Percentiles rank a stretch among this genome's conserved stretches.
Conservation (phyloP, 805 yeast species). For the Myxozyma kluyveri region DNA sequence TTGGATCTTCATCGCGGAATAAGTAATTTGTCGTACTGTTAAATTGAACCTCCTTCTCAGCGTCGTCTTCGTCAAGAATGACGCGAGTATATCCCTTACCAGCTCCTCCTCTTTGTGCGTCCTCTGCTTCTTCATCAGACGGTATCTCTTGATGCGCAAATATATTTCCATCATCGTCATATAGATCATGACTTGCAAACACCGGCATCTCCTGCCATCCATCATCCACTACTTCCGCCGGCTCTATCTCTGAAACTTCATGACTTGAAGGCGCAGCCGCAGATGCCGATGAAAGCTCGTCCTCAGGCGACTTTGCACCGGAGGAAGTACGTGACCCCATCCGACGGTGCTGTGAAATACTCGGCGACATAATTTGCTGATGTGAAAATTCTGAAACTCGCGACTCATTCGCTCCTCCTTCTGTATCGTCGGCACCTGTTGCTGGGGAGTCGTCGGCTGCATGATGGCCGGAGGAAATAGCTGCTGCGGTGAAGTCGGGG, state of each 20-base stretch:
- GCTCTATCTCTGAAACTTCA: background rate
- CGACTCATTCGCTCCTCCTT: background rate
- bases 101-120: conserved; percentile 43
- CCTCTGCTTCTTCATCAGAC: conserved; percentile 31
- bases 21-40: conserved; percentile 58
- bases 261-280: conserved; percentile 1
- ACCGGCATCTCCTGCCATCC: conserved; percentile 89
- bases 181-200: conserved; percentile 70
- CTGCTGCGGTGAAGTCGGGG: conserved; percentile 1
- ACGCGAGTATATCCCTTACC: conserved; percentile 83
- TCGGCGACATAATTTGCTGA: conserved; percentile 23
- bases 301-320: background rate
- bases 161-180: conserved; percentile 63
- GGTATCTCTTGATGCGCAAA: conserved; percentile 34
- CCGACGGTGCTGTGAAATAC: conserved; percentile 1
- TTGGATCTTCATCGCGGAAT: conserved; percentile 44
- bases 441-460: background rate
- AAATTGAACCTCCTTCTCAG: conserved; percentile 53
- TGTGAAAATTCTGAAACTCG: conserved; percentile 25
- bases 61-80: conserved; percentile 81
- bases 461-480: background rate
- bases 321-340: background rate
- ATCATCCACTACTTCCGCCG: conserved; percentile 32
- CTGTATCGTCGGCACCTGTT: background rate
- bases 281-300: background rate